Evolutionary conservation across 2,329 filamentous ascomycete genomes (phyloP), one percentile per base, ranked within the genome.

Genomic region (Xylaria sp.): DNA sequence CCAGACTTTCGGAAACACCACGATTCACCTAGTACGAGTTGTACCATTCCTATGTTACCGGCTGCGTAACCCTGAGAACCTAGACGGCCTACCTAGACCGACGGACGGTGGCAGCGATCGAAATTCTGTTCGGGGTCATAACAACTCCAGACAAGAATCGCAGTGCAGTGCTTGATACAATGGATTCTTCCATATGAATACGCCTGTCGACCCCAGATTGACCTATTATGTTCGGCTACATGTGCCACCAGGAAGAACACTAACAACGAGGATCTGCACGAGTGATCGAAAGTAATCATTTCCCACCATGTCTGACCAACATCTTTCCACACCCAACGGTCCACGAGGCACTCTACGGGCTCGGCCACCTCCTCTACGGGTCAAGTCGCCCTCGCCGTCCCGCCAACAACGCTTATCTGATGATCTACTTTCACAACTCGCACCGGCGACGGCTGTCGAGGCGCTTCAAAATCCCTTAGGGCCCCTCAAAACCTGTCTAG

Each of bases 391-490:
- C 66, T 85, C 85, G 9, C 84, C 85, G 25, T 79, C 83, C n/a
- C 83, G 83, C 70, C 81, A 82, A 61, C 82, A 81, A 63, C 79
- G 77, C 59, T 70, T 77, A 35, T 77, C 80, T 59, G 88, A 91
- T 75, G 88, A 91, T 71, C 83, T 92, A 44, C 83, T 92, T 66
- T 81, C 85, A 68, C 85, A 87, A 74, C 83, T 93, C 32, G 85
- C 87, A 3, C 91, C 91, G 1, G 81, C 86, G 44, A 85, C 85
- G 32, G 90, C 87, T 29, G 82, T 91, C 69, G 85, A 90, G 68
- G 86, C 88, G 18, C 85, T 93, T 72, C 84, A 83, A 55, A 82
- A 82, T 58, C 85, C 86, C 23, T 84, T 82, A 4, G 86, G 85
- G 42, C 78, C 83, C 50, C 78, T 91, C 21, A 86, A 85, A 75